Percentiles rank a stretch among this genome's conserved stretches.
These are phyloP conservation scores for Calendula officinalis DNA, from an alignment of 129 eudicot species.

Conservation along the genomic window DNA sequence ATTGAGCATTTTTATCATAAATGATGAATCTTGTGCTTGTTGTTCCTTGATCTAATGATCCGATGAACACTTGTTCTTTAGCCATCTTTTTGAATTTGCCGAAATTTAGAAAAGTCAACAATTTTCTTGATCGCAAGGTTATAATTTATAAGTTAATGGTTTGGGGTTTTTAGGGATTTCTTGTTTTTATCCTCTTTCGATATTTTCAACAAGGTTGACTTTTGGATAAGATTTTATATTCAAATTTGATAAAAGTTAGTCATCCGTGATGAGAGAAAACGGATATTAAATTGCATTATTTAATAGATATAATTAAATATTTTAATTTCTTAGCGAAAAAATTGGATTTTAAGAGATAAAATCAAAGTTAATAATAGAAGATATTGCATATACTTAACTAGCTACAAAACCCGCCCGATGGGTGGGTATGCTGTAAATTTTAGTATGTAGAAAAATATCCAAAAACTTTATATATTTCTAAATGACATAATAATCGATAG, in stretches of 20 bases:
- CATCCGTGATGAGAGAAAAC: constrained; percentile 1
- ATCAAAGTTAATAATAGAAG: no score
- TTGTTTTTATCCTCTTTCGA: neutral
- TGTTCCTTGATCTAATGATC: constrained; percentile 96
- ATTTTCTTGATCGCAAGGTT: neutral
- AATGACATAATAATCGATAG: no score
- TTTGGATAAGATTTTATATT: constrained; percentile 18
- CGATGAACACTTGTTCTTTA: constrained; percentile 51
- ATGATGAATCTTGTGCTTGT: constrained; percentile 97
- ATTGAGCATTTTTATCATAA: constrained; percentile 53
- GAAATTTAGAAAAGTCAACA: neutral
- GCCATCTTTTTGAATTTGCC: constrained; percentile 42
- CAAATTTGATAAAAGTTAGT: constrained; percentile 6
- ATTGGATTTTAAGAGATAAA: no score
- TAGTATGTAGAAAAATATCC: no score
- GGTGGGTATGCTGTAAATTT: no score
- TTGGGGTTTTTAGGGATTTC: constrained; percentile 10
- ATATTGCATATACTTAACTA: no score
- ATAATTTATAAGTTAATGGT: constrained; percentile 18
- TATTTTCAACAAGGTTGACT: constrained; percentile 19
- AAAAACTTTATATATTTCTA: no score
- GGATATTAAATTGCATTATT: neutral
- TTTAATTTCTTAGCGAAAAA: neutral
- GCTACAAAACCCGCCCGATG: no score
- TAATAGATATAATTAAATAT: neutral